Evolutionary conservation across 768 basidiomycete species (phyloP), one percentile per base, ranked within the genome.

Genomic region (Pleurotus citrinopileatus): DNA sequence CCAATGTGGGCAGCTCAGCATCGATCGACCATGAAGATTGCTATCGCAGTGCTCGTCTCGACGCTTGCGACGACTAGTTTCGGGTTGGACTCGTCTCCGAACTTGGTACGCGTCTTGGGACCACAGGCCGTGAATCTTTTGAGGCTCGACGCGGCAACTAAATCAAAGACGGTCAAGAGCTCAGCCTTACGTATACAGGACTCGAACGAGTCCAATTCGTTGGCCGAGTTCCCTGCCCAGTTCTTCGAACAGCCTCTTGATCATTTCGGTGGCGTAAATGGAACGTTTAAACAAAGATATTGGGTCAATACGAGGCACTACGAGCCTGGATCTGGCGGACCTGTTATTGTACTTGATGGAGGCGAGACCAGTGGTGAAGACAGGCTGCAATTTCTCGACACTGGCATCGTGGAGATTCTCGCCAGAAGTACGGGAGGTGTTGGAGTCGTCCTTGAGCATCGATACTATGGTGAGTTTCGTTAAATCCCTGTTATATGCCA

Each of bases 261-360:
- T 64, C 94, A 98, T 65, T 87, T 89, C 60, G 72, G 77, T 58
- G 73, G 73, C 29, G 70, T 73, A 8, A 70, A 73, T 38, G 78
- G 81, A 38, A 90, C 84, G 0, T 98, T 91, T 70, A 70, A 78
- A 48, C 94, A 98, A 64, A 80, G 96, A 17, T 99, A 93, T 69
- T 99, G 96, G 96, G 76, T 95, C 32, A 94, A 87, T 63, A 81
- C 82, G 17, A 80, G 89, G 28, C 84, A 91, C 67, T 98, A 95
- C 67, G 74, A 80, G 52, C 76, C 84, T 0, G 78, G 84, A 4
- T 69, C 77, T 2, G 83, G 85, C 40, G 89, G 85, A 2, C 96
- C 95, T 0, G 91, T 98, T 19, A 87, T 93, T 60, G 82, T 98
- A 2, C 71, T 98, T 19, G 96, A 98, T 67, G 93, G 92, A 0